phyloP scores from a whole-genome alignment of 805 yeast species.

The Starmerella apis region DNA sequence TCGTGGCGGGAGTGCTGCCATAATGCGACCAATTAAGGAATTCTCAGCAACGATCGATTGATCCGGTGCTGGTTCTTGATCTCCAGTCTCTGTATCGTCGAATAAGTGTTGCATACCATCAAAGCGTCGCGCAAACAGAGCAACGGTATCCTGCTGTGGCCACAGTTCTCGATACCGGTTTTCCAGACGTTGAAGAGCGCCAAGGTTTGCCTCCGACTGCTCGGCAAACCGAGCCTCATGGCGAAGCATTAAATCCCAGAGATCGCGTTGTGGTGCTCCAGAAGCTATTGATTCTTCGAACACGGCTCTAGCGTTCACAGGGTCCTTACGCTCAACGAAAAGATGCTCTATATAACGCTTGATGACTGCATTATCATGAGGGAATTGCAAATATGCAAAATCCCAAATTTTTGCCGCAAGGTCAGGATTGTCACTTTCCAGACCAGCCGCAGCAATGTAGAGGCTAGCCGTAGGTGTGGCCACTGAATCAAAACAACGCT shows the following conservation, averaged over 20 bases:
- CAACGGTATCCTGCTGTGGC: slow-evolving; percentile 33
- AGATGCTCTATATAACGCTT: slow-evolving; percentile 63
- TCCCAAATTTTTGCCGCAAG: slow-evolving; percentile 71
- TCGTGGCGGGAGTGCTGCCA: slow-evolving; percentile 21
- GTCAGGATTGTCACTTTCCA: slow-evolving; percentile 52
- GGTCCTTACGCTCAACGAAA: slow-evolving; percentile 52
- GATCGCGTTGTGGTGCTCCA: slow-evolving; percentile 33
- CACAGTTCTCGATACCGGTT: slow-evolving; percentile 61
- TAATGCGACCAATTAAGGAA: slow-evolving; percentile 7
- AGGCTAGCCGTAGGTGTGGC: slow-evolving; percentile 49
- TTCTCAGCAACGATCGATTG: not conserved
- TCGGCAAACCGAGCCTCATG: slow-evolving; percentile 49
- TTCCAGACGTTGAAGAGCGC: slow-evolving; percentile 56
- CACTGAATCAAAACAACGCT: slow-evolving; percentile 49
- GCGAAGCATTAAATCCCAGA: slow-evolving; percentile 50
- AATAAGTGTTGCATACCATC: slow-evolving; percentile 2
- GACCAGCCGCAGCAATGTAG: slow-evolving; percentile 67
- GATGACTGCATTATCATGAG: slow-evolving; percentile 49
- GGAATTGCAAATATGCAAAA: slow-evolving; percentile 54
- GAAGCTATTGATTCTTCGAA: slow-evolving; percentile 62
- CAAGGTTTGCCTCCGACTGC: slow-evolving; percentile 45
- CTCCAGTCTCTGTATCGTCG: not conserved
- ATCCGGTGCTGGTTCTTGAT: not conserved
- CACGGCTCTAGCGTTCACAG: slow-evolving; percentile 63
- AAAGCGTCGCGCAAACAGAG: slow-evolving; percentile 29